These are phyloP conservation scores for Juncus inflexus DNA, from an alignment of 176 grass and related monocot genomes.

Conservation along the genomic window DNA sequence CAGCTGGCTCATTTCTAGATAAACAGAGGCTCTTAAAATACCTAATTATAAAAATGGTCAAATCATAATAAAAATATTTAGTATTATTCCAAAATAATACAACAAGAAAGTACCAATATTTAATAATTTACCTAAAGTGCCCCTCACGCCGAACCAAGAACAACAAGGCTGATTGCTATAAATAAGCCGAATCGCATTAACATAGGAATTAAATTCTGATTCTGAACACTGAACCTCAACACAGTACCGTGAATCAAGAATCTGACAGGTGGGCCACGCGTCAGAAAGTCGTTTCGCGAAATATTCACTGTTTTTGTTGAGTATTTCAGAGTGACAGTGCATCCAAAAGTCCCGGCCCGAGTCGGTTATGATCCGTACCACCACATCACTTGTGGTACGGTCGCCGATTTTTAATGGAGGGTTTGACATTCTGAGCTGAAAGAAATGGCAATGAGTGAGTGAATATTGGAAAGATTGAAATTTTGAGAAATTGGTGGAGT, in stretches of 20 bases:
- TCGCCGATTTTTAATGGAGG: conserved; percentile 49
- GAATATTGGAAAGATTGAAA: no score
- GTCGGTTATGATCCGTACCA: conserved; percentile 70
- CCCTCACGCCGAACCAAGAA: conserved; percentile 69
- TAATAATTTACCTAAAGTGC: conserved; percentile 40
- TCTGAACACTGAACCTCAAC: conserved; percentile 73
- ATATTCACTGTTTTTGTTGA: conserved; percentile 63
- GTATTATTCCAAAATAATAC: not conserved
- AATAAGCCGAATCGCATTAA: conserved; percentile 59
- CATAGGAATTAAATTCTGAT: conserved; percentile 62
- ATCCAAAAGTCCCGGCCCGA: conserved; percentile 88
- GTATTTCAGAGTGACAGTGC: conserved; percentile 70
- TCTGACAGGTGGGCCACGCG: conserved; percentile 92
- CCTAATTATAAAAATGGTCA: conserved; percentile 8
- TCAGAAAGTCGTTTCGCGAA: conserved; percentile 83
- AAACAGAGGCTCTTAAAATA: conserved; percentile 49
- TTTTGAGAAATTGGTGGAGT: no score
- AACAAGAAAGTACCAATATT: conserved; percentile 1
- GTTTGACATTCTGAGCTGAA: not conserved
- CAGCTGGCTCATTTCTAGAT: conserved; percentile 44
- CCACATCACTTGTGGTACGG: conserved; percentile 74
- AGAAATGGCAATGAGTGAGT: no score
- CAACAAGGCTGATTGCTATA: conserved; percentile 56
- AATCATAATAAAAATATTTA: not conserved
- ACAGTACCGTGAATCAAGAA: conserved; percentile 73